Conservation (phyloP, 2,329 filamentous ascomycete genomes). For the Diaporthe helianthi region DNA sequence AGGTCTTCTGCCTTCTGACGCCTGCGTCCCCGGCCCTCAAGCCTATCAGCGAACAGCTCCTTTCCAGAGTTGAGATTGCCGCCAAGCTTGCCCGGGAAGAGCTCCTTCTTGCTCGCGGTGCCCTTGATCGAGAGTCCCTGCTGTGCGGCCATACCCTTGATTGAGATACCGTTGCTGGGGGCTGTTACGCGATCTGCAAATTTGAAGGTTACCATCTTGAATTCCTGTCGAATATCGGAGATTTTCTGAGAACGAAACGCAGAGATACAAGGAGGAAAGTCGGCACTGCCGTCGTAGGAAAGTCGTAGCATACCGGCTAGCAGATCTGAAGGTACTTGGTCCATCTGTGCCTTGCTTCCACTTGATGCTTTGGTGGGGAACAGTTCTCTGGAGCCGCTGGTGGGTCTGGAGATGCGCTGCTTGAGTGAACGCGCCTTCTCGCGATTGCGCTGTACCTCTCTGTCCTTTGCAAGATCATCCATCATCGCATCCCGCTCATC, state of each 20-base stretch:
- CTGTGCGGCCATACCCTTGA: slow-evolving; percentile 63
- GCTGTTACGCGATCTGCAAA: slow-evolving; percentile 25
- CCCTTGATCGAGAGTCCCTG: slow-evolving; percentile 73
- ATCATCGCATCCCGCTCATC: slow-evolving; percentile 48
- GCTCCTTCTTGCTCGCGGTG: slow-evolving; percentile 65
- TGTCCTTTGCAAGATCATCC: slow-evolving; percentile 42
- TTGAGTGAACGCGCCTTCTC: slow-evolving; percentile 55
- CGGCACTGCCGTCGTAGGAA: slow-evolving; percentile 34
- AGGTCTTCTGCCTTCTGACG: slow-evolving; percentile 76
- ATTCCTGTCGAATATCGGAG: not conserved
- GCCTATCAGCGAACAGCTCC: slow-evolving; percentile 70
- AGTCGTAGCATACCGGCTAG: slow-evolving; percentile 45
- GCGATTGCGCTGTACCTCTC: slow-evolving; percentile 46
- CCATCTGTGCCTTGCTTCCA: slow-evolving; percentile 44
- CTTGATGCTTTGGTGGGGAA: slow-evolving; percentile 56
- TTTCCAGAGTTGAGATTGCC: slow-evolving; percentile 68
- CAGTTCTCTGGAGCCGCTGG: slow-evolving; percentile 61
- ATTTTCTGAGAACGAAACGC: not conserved
- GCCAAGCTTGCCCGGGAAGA: slow-evolving; percentile 70
- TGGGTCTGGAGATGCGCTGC: slow-evolving; percentile 46
- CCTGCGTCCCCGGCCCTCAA: slow-evolving; percentile 63
- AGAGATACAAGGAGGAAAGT: slow-evolving; percentile 11
- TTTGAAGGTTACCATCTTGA: slow-evolving; percentile 27
- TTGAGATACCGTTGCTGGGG: slow-evolving; percentile 42
- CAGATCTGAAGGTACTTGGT: slow-evolving; percentile 43